Conservation (phyloP, 306 rosid genomes). For the Crotalaria pallida region DNA sequence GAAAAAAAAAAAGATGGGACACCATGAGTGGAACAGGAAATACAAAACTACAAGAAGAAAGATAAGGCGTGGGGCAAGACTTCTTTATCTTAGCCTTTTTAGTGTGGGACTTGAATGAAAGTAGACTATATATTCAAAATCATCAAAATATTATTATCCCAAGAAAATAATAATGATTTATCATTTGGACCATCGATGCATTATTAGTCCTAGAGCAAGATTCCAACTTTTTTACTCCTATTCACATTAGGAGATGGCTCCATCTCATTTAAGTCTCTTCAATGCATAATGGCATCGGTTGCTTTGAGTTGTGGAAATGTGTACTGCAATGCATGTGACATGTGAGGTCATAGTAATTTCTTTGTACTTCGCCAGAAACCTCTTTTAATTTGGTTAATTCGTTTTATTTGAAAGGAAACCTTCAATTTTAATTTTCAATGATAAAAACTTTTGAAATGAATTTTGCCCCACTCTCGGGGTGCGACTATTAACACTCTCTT, state of each 20-base stretch:
- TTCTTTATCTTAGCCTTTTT: slow-evolving; percentile 14
- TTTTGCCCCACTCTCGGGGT: too few relatives aligned
- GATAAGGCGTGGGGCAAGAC: background rate
- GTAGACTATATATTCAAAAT: background rate
- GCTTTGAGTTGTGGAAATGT: slow-evolving; percentile 1
- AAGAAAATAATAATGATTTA: background rate
- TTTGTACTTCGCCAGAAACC: background rate
- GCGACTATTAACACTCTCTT: too few relatives aligned
- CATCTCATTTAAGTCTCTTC: slow-evolving; percentile 12
- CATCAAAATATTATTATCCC: slow-evolving; percentile 8
- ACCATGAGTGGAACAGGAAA: background rate
- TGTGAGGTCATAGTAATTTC: background rate
- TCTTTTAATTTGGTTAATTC: slow-evolving; percentile 8
- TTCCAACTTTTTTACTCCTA: background rate
- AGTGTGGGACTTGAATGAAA: slow-evolving; percentile 26
- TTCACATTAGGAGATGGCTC: background rate
- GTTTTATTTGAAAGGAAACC: slow-evolving; percentile 22
- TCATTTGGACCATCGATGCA: background rate
- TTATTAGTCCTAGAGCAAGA: background rate
- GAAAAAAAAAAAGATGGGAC: background rate
- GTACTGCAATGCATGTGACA: slow-evolving; percentile 9
- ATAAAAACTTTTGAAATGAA: too few relatives aligned
- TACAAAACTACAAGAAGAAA: background rate
- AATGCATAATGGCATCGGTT: slow-evolving; percentile 1
- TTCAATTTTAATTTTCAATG: background rate